Percentiles rank a stretch among this genome's conserved stretches.
phyloP scores from a whole-genome alignment of 2,329 filamentous ascomycete genomes.

The Metarhizium guizhouense region DNA sequence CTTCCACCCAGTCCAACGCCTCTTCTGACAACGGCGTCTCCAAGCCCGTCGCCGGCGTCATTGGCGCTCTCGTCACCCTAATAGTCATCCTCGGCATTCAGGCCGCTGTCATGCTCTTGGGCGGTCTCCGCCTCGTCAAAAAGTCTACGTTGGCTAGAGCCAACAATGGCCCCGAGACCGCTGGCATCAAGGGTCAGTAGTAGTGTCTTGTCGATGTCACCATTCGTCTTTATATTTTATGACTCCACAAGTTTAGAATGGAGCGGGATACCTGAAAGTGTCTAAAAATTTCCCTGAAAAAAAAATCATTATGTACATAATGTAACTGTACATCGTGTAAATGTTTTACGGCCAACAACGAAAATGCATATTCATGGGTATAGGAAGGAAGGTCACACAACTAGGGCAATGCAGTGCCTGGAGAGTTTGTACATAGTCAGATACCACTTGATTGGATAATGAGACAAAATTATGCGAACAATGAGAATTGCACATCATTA shows the following conservation, averaged over 20 bases:
- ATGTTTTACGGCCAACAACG: not conserved
- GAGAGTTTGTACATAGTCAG: not conserved
- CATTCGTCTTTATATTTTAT: not conserved
- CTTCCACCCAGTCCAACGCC: slow-evolving; percentile 13
- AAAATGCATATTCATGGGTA: not conserved
- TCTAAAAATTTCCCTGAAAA: not conserved
- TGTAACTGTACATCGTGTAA: not conserved
- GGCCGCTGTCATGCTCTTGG: slow-evolving; percentile 31
- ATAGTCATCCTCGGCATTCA: slow-evolving; percentile 38
- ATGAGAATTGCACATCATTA: no score
- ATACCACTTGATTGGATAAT: slow-evolving; percentile 1
- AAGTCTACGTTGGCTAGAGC: slow-evolving; percentile 28
- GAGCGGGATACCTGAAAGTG: not conserved
- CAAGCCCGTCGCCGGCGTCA: slow-evolving; percentile 68
- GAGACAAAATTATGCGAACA: not conserved
- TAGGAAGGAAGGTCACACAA: not conserved
- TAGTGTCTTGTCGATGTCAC: not conserved
- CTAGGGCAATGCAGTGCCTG: not conserved
- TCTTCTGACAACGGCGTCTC: slow-evolving; percentile 42
- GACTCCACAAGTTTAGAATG: not conserved
- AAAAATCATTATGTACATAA: not conserved
- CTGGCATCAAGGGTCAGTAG: slow-evolving; percentile 11
- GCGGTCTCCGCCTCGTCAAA: slow-evolving; percentile 38
- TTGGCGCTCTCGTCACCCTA: slow-evolving; percentile 60
- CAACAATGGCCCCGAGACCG: slow-evolving; percentile 5